Evolutionary conservation across 108 stramenopile species (phyloP).

Genomic region (Nannochloropsis salina): DNA sequence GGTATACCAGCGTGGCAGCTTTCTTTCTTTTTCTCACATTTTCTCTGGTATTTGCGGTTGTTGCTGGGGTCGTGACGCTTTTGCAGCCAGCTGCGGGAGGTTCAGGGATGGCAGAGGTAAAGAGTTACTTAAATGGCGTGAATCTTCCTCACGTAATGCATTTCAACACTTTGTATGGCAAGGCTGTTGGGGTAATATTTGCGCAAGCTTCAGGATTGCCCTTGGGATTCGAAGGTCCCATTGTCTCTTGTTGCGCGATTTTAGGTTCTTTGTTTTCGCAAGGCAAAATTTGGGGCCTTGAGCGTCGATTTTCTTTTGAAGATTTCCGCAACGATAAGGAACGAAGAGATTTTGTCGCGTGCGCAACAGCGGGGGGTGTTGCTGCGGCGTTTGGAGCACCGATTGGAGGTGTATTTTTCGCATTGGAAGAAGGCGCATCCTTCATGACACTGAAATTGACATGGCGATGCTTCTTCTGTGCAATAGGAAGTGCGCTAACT

Average conservation of each 20-base stretch:
- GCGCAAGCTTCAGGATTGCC: conserved; percentile 63
- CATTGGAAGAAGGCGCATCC: conserved; percentile 57
- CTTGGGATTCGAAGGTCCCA: conserved; percentile 73
- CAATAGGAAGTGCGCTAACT: neutral
- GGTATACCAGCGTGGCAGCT: neutral
- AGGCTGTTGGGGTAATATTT: conserved; percentile 65
- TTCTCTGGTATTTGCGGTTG: neutral
- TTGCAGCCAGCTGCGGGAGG: conserved; percentile 57
- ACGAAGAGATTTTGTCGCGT: conserved; percentile 65
- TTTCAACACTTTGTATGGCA: conserved; percentile 44
- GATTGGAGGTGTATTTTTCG: conserved; percentile 67
- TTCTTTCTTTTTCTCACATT: neutral
- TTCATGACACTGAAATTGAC: conserved; percentile 63
- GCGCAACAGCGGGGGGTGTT: conserved; percentile 71
- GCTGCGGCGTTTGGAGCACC: conserved; percentile 77
- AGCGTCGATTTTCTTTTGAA: conserved; percentile 18
- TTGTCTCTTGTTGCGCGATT: conserved; percentile 66
- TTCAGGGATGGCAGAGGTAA: conserved; percentile 75
- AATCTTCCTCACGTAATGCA: conserved; percentile 51
- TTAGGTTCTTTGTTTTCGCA: conserved; percentile 11
- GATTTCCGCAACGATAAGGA: conserved; percentile 60
- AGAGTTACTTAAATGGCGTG: conserved; percentile 74
- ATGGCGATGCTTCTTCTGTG: conserved; percentile 54
- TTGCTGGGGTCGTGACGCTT: neutral
- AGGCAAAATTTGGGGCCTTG: conserved; percentile 23